Base-by-base conservation (phyloP, 306 rosid genomes). In the Lathyrus tuberosus region DNA sequence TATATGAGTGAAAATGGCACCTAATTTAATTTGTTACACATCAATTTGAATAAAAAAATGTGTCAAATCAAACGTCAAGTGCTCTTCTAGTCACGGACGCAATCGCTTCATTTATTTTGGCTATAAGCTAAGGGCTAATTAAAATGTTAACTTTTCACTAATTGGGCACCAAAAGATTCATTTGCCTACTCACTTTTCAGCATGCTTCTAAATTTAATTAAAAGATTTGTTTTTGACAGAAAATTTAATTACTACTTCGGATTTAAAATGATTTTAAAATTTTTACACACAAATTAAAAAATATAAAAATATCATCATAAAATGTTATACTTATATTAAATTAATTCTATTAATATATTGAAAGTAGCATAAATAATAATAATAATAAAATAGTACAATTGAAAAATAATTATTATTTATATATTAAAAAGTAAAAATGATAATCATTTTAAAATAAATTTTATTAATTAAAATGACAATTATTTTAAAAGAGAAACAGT, bases 11-110 rank as follows among this genome's bases (percentile, higher is more conserved):
- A 33, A 33, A 70, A 77, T 10, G 57, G 5, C 48, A 12, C 58
- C 26, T 33, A 49, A 49, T 54, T 2, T 77, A 43, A 47, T 35
- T 43, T 58, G 65, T 65, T 41, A 5, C 59, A 24, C 74, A 17
- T 71, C 38, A 33, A 33, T 31, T 31, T 31, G 7, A 31, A 31
- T 31, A 31, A 20, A 31, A 31, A 33, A 33, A 33, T 0, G 38
- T 35, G 40, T 35, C 10, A 35, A 35, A 35, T 35, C 33, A 37
- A 58, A 65, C 57, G 57, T 8, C 22, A 54, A 49, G 8, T 40
- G 20, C 5, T 70, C 12, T 42, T 71, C 10, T n/a, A 20, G 52
- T 60, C 61, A 51, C 66, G 72, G 38, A 67, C 65, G 75, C 65
- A 49, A 73, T 62, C 37, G 22, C 42, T 8, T 43, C 62, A 14